Base-by-base conservation (phyloP, 345 rosid species). In the Theobroma cacao region DNA sequence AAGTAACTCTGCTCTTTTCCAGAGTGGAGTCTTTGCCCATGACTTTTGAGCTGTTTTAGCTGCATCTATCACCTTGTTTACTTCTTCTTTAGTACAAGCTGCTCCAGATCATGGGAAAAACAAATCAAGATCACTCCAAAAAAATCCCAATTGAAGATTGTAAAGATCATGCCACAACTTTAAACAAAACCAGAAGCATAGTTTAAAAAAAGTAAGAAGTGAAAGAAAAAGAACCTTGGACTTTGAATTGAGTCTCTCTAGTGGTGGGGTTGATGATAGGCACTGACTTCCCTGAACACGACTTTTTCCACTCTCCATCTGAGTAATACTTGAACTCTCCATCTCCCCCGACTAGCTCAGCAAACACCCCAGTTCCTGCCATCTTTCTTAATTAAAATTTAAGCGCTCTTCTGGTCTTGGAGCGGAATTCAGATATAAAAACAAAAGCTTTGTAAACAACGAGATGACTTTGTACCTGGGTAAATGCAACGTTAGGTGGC, bases 121-220 rank as follows among this genome's bases (percentile, higher is more conserved):
- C 1, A 5, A 50, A 52, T 55, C 60, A 55, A 55, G 28, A 55
- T 28, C 3, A 55, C n/a, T 55, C 7, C 65, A 60, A 0, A 52
- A 52, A 52, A 50, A n/a, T n/a, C 8, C 56, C 56, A 50, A 5
- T 50, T 50, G 22, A 50, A 50, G 56, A 28, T 59, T 26, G 33
- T 58, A 59, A 28, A 8, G 36, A 59, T 34, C 68, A 18, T 33
- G 68, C 45, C 68, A 20, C 4, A 63, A 36, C 68, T 34, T 63
- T 20, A 26, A 63, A 60, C 5, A 60, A 60, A 28, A n/a, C 93
- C 80, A 52, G 56, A 52, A 52, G 5, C 56, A 17, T 3, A 38
- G 41, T 38, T 2, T 3, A 38, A 55, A 53, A 53, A 20, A 55
- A 20, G 5, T 4, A 58, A 58, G 33, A 58, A 40, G 43, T 8